Evolutionary conservation across 129 eudicot genomes (phyloP), one percentile per base, ranked within the genome.

Genomic region (Gnaphalium uliginosum): DNA sequence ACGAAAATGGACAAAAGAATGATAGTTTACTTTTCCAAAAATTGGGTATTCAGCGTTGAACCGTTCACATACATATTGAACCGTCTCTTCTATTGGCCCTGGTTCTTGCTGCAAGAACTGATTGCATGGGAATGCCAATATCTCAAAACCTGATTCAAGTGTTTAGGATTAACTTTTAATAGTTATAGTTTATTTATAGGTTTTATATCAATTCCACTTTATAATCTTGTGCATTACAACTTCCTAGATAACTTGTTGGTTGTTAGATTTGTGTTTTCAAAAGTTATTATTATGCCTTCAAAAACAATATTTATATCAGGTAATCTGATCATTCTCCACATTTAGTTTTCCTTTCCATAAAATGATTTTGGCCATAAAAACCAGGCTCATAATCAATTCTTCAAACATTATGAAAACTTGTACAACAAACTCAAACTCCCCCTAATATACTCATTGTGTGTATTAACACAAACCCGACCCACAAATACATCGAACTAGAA

Each of bases 81-180:
- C 85, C 0, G 90, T 86, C 62, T 88, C 88, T 76, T 85, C 83
- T 22, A 87, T 82, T 0, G 85, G 37, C 14, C 96, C 92, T 0
- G 98, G 98, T 74, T 90, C 98, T 84, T 93, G 98, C 26, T 79
- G 71, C 74, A 85, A 57, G 79, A 93, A 93, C 62, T 93, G 98
- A 72, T 93, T 93, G 84, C 98, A 93, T 0, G 98, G 98, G 61
- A 93, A 93, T 24, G 98, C 98, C 81, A 93, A 80, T 46, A 93
- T 81, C 86, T 85, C 98, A 23, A 93, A 88, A 64, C 96, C 96
- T 93, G 81, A 48, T 80, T 66, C 75, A 57, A 39, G 21, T 11
- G 14, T 8, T 43, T 43, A 11, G 51, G 51, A 13, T 43, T 43
- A 43, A 43, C 2, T 43, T 11, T 43, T 43, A 13, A 43, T 3